These are phyloP conservation scores for Theileria equi DNA, from an alignment of 169 alveolate genomes.

Conservation along the genomic window DNA sequence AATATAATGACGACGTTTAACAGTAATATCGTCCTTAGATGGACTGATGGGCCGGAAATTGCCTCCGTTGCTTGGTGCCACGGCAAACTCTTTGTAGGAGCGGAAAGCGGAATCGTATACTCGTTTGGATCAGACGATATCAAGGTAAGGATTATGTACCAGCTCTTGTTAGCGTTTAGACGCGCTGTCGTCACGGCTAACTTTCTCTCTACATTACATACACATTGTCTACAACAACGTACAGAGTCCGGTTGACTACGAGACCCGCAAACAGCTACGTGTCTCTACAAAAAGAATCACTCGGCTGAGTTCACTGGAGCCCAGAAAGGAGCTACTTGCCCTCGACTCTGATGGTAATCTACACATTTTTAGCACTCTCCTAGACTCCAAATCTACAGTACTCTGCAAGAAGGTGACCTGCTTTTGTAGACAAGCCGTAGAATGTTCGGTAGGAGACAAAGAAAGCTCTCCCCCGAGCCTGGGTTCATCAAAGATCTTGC, in stretches of 20 bases:
- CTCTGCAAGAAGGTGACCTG: conserved; percentile 37
- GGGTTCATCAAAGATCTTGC: conserved; percentile 1
- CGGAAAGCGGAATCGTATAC: conserved; percentile 34
- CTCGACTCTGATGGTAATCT: conserved; percentile 54
- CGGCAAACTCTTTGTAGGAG: conserved; percentile 36
- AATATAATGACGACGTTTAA: conserved; percentile 46
- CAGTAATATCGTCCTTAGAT: conserved; percentile 51
- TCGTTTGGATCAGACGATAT: conserved; percentile 46
- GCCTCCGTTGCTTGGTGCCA: conserved; percentile 56
- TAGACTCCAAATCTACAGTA: conserved; percentile 21
- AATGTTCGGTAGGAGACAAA: not conserved
- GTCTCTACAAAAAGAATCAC: conserved; percentile 34
- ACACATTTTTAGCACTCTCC: conserved; percentile 27
- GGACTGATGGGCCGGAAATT: conserved; percentile 60
- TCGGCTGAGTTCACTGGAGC: conserved; percentile 50
- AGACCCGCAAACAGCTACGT: conserved; percentile 19
- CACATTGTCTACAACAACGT: not conserved
- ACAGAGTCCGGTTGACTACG: conserved; percentile 54
- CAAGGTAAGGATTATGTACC: conserved; percentile 23
- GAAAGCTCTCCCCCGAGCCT: not conserved
- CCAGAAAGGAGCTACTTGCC: conserved; percentile 47
- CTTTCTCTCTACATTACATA: not conserved
- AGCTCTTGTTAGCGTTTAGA: not conserved
- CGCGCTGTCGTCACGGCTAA: not conserved
- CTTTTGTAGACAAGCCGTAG: conserved; percentile 34